Base-by-base conservation (phyloP, 495 filamentous ascomycete genomes). In the Penicillium verhagenii region DNA sequence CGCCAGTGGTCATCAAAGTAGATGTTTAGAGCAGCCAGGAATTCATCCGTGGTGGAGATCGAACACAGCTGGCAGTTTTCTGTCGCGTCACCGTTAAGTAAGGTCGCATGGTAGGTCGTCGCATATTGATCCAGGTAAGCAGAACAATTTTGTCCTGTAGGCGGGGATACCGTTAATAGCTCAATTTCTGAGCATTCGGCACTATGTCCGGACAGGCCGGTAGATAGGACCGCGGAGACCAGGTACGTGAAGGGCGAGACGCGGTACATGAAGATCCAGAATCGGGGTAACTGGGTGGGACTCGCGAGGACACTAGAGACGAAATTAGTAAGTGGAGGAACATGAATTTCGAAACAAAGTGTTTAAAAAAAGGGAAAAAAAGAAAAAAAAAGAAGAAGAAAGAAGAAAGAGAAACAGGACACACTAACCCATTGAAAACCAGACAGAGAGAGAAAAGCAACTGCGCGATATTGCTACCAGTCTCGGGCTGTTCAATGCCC, bases 201-300 rank as follows among this genome's bases (percentile, higher is more conserved):
- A 0, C 64, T 20, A 2, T 78, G 79, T 25, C 87, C 84, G n/a
- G 84, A 79, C 4, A 92, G 62, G 1, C 77, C 82, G 0, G 75
- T 76, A 0, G 85, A 80, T n/a, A 91, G 59, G 65, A 91, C 81
- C 14, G 79, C 81, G 25, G 74, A 77, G 6, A 91, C 80, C 0
- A 89, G 69, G 58, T 92, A 91, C 0, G 85, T 87, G 53, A 92
- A 84, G 6, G 90, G 89, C 6, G 85, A 88, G 47, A 89, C 73
- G 24, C 85, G 84, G 67, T 92, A 90, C 86, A 92, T 89, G 76
- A 91, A 92, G 58, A 88, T 89, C 89, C 89, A 94, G 76, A 92
- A 91, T 9, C 80, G 67, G 9, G 88, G 88, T 24, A 91, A 70
- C 2, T 69, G 74, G 3, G 69, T 59, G 2, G 89, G 86, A 29